phyloP scores from a whole-genome alignment of 441 rosid species.

The Dalechampia spathulata region DNA sequence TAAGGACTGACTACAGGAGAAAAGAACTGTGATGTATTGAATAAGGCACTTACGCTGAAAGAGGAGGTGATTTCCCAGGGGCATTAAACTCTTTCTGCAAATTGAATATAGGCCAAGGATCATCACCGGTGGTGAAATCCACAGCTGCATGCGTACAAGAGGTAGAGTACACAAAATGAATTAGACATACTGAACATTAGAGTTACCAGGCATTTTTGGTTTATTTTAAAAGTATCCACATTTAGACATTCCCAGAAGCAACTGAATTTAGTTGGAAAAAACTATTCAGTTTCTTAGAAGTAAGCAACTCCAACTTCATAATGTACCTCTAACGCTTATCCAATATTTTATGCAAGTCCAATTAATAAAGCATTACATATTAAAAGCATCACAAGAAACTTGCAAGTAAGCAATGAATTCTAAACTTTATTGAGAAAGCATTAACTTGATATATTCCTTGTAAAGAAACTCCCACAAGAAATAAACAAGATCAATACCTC shows the following conservation, averaged over 20 bases:
- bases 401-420: neutral
- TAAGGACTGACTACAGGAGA: conserved; percentile 11
- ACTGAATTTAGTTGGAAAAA: neutral
- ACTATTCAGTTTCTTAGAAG: neutral
- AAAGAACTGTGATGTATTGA: neutral
- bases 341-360: neutral
- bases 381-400: neutral
- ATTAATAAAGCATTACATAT: neutral
- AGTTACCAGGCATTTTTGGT: neutral
- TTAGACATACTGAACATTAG: neutral
- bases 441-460: neutral
- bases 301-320: too few relatives aligned
- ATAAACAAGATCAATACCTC: too few relatives aligned
- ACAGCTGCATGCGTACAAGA: conserved; percentile 57
- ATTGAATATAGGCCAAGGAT: conserved; percentile 82
- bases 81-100: conserved; percentile 83
- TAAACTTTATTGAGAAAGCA: neutral
- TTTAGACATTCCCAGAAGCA: neutral
- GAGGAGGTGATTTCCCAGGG: conserved; percentile 94
- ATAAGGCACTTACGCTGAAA: conserved; percentile 61
- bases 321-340: neutral
- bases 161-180: neutral
- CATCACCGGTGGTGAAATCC: conserved; percentile 78
- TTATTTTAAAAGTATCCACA: neutral
- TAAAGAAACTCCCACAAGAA: too few relatives aligned